phyloP scores from a whole-genome alignment of 2,329 filamentous ascomycete species.

The Monascus ruber region DNA sequence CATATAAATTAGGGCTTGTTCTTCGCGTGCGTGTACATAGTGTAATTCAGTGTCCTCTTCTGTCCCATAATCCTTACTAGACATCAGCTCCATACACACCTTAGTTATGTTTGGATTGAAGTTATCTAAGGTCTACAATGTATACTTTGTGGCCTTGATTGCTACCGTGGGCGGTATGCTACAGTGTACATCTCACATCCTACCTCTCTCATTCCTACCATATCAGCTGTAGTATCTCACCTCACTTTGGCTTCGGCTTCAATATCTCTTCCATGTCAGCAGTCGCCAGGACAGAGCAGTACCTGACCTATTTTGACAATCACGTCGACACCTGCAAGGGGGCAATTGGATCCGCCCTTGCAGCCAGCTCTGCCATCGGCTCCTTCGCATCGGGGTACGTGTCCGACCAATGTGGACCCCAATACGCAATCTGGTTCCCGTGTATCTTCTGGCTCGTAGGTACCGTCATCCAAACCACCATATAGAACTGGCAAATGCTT shows the following conservation, averaged over 20 bases:
- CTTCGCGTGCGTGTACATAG: too few species aligned
- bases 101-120: too few species aligned
- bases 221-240: neutral
- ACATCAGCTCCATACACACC: too few species aligned
- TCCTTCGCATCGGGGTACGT: constrained; percentile 35
- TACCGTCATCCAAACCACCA: constrained; percentile 31
- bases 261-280: constrained; percentile 46
- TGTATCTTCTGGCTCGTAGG: constrained; percentile 40
- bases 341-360: constrained; percentile 39
- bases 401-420: constrained; percentile 38
- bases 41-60: too few species aligned
- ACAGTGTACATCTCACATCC: neutral
- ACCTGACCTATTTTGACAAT: constrained; percentile 40
- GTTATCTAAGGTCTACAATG: constrained; percentile 43
- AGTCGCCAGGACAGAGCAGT: constrained; percentile 41
- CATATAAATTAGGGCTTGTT: too few species aligned
- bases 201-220: neutral
- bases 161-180: constrained; percentile 43
- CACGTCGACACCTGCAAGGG: constrained; percentile 39
- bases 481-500: constrained; percentile 29
- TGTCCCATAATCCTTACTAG: too few species aligned
- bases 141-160: constrained; percentile 42
- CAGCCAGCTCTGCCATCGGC: constrained; percentile 39
- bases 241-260: constrained; percentile 36
- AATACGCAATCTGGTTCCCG: constrained; percentile 37